Base-by-base conservation (phyloP, 2,329 filamentous ascomycete species). In the Geosmithia morbida region DNA sequence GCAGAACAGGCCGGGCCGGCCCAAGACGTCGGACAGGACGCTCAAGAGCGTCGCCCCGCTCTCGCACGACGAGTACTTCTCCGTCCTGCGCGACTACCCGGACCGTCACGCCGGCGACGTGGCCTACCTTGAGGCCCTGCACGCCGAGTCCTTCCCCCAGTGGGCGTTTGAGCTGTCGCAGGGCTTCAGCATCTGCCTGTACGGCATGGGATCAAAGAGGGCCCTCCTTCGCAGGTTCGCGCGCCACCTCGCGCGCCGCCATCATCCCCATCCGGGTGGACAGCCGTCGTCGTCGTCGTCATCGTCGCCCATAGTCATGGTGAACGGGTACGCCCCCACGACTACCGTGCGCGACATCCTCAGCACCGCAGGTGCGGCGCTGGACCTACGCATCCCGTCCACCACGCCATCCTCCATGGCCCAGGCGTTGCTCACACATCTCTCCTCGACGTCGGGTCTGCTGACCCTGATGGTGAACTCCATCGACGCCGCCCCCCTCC, bases 41-140 rank as follows among this genome's bases (percentile, higher is more conserved):
- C 71, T 97, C 5, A 74, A 83, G 1, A 80, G 83, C 4, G 69
- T 94, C 33, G 71, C 78, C 3, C 70, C 95, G 11, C 78, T 97
- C 48, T 88, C 85, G 1, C 89, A 96, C 57, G 89, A 97, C 49
- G 87, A 96, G 59, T 98, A 92, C 64, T 94, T 94, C 56, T 71
- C 77, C 43, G 53, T 67, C 42, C 69, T 86, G 29, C 73, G 77
- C 37, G 68, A 74, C 37, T 79, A 80, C 53, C 59, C 71, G 49
- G 84, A 94, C 54, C 77, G 75, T 0, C 89, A 95, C 60, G 68
- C 70, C 33, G 64, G 72, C 2, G 85, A 94, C 53, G 76, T 85
- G 46, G 70, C 76, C 17, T 83, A 84, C 52, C 69, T 98, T 22
- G 72, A 85, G 53, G 74, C 79, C 7, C 66, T 95, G 19, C 90